Evolutionary conservation across 1,139 yeast genomes (phyloP).

Genomic region (Yamadazyma siamensis): DNA sequence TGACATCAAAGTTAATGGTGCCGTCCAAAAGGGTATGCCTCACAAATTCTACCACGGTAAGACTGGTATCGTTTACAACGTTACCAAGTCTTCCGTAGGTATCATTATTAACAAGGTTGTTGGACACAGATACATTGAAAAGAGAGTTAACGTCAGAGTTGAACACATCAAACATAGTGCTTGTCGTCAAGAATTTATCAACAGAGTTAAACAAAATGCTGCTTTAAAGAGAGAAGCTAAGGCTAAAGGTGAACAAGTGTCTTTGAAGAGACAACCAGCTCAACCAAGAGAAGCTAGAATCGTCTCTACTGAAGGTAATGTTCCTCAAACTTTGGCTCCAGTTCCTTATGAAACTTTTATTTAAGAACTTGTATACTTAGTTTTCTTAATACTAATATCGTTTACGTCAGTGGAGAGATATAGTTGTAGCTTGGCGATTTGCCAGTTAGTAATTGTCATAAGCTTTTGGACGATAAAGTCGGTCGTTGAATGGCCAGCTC

Average conservation of each 20-base stretch:
- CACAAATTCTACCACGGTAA: conserved; percentile 99
- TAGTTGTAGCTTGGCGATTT: too few relatives aligned
- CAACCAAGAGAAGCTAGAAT: conserved; percentile 93
- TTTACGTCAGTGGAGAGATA: conserved; percentile 9
- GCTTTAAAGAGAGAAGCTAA: conserved; percentile 92
- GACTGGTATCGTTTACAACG: conserved; percentile 98
- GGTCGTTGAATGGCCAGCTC: too few relatives aligned
- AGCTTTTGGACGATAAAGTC: too few relatives aligned
- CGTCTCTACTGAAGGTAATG: conserved; percentile 72
- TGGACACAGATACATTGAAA: conserved; percentile 98
- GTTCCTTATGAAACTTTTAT: conserved; percentile 13
- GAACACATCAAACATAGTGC: conserved; percentile 99
- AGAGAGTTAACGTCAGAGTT: conserved; percentile 97
- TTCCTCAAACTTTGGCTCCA: conserved; percentile 97
- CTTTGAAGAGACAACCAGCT: conserved; percentile 97
- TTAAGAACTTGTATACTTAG: conserved; percentile 16
- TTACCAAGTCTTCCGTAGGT: conserved; percentile 98
- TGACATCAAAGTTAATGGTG: conserved; percentile 99
- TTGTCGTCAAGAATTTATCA: conserved; percentile 98
- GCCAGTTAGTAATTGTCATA: too few relatives aligned
- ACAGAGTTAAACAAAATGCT: conserved; percentile 97
- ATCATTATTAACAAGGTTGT: conserved; percentile 97
- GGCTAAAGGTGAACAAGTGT: conserved; percentile 87
- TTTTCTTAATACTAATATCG: conserved; percentile 13
- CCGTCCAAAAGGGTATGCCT: conserved; percentile 99